Percentiles rank a stretch among this genome's conserved stretches.
Evolutionary conservation across 148 eudicot genomes (phyloP).

Genomic region (Chenopodium formosanum): DNA sequence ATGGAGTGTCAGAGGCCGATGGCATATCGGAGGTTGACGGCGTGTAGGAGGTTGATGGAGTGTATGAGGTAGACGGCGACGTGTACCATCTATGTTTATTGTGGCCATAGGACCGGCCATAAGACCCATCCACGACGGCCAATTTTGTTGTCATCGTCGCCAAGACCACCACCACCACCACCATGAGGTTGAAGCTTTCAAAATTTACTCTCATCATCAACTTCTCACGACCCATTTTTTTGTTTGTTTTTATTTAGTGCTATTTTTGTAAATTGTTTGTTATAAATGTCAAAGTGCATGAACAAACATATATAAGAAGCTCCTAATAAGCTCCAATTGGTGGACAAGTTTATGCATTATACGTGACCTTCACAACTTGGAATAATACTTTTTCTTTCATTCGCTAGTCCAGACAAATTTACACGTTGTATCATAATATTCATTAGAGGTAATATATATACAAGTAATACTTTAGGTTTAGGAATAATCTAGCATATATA

Average conservation of each 20-base stretch:
- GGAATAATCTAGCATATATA: not conserved
- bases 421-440: not conserved
- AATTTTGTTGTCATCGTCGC: not conserved
- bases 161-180: not conserved
- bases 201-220: slow-evolving; percentile 4
- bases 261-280: not conserved
- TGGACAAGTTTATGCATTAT: not conserved
- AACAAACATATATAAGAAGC: slow-evolving; percentile 10
- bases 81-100: too few species aligned
- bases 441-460: too few species aligned
- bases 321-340: not conserved
- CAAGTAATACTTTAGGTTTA: not conserved
- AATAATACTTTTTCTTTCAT: not conserved
- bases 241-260: not conserved
- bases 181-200: not conserved
- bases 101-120: not conserved
- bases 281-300: not conserved
- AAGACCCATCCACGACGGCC: slow-evolving; percentile 1
- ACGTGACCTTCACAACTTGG: slow-evolving; percentile 32
- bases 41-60: too few species aligned
- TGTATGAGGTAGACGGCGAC: too few species aligned
- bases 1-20: not conserved
- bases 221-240: slow-evolving; percentile 11
- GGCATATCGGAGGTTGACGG: not conserved
- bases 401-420: not conserved